Base-by-base conservation (phyloP, 2,329 filamentous ascomycete genomes). In the Ophiostoma quercus region DNA sequence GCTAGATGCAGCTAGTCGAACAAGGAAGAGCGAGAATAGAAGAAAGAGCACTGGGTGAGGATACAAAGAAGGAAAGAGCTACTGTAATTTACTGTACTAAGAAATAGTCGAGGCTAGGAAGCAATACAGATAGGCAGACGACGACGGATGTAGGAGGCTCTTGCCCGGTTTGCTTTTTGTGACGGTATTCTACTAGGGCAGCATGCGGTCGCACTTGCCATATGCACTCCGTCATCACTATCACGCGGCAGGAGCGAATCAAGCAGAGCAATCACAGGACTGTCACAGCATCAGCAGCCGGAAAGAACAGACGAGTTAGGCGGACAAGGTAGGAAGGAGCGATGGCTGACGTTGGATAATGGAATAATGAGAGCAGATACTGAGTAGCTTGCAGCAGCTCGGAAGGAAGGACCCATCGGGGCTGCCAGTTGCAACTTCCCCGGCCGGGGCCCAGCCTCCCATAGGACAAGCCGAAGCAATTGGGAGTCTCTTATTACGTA, bases 11-110 rank as follows among this genome's bases (percentile, higher is more conserved):
- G 51, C 51, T 57, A 57, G 51, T 57, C 22, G 51, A 57, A 57
- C n/a, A 12, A 57, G 51, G 51, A 57, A 57, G 51, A 12, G 51
- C 25, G 22, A 57, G 51, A 51, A 51, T n/a, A 51, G 47, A 57
- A 11, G 51, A 57, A 57, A 57, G 51, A 25, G 51, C n/a, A 57
- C 12, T 8, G 43, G 43, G 19, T 5, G 19, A 7, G 7, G 22
- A 57, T 12, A 57, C 51, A 57, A 57, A 57, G 51, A 25, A 57
- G 51, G 51, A 57, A 25, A 57, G 51, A 57, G n/a, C 51, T 57
- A 57, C 22, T 11, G 25, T 29, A 29, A 29, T 29, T 29, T 29
- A 29, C 12, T 11, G 51, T n/a, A 9, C 12, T n/a, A 19, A n/a
- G 43, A 51, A 16, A 14, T 51, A 51, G 43, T 7, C 2, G 16